phyloP scores from a whole-genome alignment of 495 filamentous ascomycete species.

The Viridothelium virens region DNA sequence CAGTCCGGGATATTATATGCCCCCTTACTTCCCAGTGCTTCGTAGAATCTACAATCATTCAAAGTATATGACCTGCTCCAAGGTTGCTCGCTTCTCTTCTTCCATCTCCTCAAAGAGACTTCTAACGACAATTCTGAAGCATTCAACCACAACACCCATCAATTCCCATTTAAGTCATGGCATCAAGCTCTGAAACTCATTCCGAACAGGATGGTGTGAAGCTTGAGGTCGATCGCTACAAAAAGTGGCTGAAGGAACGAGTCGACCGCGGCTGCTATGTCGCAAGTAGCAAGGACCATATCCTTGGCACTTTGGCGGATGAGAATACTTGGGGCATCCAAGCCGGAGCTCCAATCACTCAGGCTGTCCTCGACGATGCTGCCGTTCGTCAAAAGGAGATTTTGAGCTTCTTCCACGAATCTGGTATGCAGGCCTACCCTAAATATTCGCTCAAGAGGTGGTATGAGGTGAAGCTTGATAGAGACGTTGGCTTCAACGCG shows the following conservation, averaged over 20 bases:
- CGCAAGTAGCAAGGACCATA: not conserved
- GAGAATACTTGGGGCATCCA: not conserved
- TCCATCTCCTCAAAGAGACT: too few species aligned
- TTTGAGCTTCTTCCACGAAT: not conserved
- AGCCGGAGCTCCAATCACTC: not conserved
- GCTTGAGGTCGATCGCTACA: not conserved
- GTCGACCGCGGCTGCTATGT: not conserved
- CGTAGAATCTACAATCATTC: too few species aligned
- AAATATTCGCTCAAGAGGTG: not conserved
- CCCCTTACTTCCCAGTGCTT: too few species aligned
- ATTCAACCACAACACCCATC: not conserved
- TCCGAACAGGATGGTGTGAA: not conserved
- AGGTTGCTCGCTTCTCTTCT: too few species aligned
- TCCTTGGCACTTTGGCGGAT: not conserved
- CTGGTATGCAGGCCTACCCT: not conserved
- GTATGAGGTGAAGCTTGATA: not conserved
- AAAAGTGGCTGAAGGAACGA: not conserved
- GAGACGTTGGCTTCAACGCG: not conserved
- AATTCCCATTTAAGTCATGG: not conserved
- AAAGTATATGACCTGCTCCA: too few species aligned
- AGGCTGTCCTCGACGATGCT: constrained; percentile 6
- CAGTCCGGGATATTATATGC: too few species aligned
- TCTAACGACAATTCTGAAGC: too few species aligned
- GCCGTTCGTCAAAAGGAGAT: not conserved
- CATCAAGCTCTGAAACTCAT: not conserved